These are phyloP conservation scores for Acorus gramineus DNA, from an alignment of 106 monocot species.

Conservation along the genomic window DNA sequence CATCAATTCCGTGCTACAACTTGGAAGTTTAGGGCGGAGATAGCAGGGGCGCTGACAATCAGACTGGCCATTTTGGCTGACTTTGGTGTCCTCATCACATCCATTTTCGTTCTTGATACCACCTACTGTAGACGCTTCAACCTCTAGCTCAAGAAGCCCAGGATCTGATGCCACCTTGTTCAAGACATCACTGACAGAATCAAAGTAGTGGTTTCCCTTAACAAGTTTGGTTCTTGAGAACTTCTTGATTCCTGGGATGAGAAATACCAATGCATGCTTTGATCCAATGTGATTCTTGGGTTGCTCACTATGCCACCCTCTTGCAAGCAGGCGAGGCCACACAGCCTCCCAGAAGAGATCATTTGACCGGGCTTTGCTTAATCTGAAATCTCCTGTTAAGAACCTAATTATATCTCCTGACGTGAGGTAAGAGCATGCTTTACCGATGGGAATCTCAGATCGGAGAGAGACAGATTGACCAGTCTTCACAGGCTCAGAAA, in stretches of 20 bases:
- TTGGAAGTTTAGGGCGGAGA: slow-evolving; percentile 28
- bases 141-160: slow-evolving; percentile 57
- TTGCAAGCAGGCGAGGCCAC: slow-evolving; percentile 86
- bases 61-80: slow-evolving; percentile 13
- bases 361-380: slow-evolving; percentile 80
- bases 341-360: slow-evolving; percentile 98
- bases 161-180: slow-evolving; percentile 81
- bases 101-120: slow-evolving; percentile 20
- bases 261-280: slow-evolving; percentile 53
- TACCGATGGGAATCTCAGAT: slow-evolving; percentile 62
- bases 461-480: slow-evolving; percentile 14
- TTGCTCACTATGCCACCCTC: slow-evolving; percentile 85
- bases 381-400: slow-evolving; percentile 76
- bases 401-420: slow-evolving; percentile 60
- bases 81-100: slow-evolving; percentile 5
- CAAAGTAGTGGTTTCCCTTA: slow-evolving; percentile 87
- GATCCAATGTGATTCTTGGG: slow-evolving; percentile 39
- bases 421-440: slow-evolving; percentile 62
- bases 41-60: slow-evolving; percentile 17
- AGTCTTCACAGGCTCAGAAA: slow-evolving; percentile 32
- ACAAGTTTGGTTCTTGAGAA: slow-evolving; percentile 75
- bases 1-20: slow-evolving; percentile 25
- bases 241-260: slow-evolving; percentile 66
- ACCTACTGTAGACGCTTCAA: slow-evolving; percentile 18
- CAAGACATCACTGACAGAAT: slow-evolving; percentile 84